A percentile compares a stretch with the other conserved stretches of the same genome.
Evolutionary conservation across 768 basidiomycete genomes (phyloP).

Genomic region (Cubamyces lactineus): DNA sequence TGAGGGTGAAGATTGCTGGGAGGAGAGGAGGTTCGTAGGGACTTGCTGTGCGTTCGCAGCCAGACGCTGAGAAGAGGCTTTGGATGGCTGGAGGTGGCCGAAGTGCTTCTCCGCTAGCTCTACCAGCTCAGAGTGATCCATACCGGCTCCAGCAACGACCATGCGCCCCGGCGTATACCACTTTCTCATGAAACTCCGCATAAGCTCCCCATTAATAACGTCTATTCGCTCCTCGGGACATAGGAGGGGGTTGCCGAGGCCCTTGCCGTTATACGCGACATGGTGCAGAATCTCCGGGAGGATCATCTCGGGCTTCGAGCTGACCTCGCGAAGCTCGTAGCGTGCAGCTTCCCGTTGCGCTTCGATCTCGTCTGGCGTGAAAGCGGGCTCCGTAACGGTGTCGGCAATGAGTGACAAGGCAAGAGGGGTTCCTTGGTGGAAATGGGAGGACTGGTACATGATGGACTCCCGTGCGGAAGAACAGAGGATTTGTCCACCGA

Average conservation of each 20-base stretch:
- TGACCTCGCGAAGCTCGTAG: conserved; percentile 90
- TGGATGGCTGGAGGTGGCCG: conserved; percentile 55
- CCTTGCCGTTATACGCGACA: conserved; percentile 77
- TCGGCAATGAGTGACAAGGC: conserved; percentile 91
- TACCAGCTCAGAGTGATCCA: conserved; percentile 88
- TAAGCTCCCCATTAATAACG: conserved; percentile 58
- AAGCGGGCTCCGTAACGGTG: conserved; percentile 79
- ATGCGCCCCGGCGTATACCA: conserved; percentile 96
- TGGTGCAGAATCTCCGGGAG: conserved; percentile 89
- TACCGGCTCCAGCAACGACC: conserved; percentile 93
- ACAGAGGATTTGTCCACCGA: conserved; percentile 92
- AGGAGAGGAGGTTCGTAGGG: conserved; percentile 62
- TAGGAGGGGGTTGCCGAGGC: conserved; percentile 87
- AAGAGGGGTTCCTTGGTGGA: conserved; percentile 77
- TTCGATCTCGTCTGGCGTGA: conserved; percentile 77
- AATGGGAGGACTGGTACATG: conserved; percentile 98
- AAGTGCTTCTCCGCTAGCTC: conserved; percentile 86
- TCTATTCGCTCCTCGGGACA: conserved; percentile 86
- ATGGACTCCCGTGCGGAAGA: conserved; percentile 92
- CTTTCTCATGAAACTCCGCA: conserved; percentile 66
- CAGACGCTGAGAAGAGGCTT: conserved; percentile 33
- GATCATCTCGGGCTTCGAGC: conserved; percentile 88
- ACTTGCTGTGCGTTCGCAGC: conserved; percentile 34
- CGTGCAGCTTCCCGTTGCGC: conserved; percentile 84
- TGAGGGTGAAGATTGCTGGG: conserved; percentile 46